Percentiles rank a stretch among this genome's conserved stretches.
Evolutionary conservation across 129 eudicot species (phyloP).

Genomic region (Saussurea involucrata): DNA sequence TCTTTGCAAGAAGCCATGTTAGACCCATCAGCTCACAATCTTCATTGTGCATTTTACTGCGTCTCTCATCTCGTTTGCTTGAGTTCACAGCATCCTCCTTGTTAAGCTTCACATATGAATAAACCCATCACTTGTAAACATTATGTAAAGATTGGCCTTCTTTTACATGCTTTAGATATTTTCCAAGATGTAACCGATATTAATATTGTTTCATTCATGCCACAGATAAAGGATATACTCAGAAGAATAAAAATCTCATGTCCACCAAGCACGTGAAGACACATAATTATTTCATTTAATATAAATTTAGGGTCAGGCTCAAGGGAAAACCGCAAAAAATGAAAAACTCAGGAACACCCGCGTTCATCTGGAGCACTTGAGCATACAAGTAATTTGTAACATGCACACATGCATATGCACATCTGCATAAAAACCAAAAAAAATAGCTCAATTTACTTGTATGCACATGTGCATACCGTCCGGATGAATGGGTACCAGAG

Average conservation of each 20-base stretch:
- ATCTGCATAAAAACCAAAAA: too few relatives aligned
- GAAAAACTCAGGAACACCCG: too few relatives aligned
- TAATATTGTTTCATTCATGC: neutral
- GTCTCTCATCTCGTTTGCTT: constrained; percentile 49
- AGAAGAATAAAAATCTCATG: too few relatives aligned
- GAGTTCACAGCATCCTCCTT: constrained; percentile 30
- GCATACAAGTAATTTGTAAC: too few relatives aligned
- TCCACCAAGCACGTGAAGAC: neutral
- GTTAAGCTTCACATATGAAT: constrained; percentile 51
- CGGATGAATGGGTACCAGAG: too few relatives aligned
- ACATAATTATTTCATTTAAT: neutral
- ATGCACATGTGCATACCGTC: too few relatives aligned
- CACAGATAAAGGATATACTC: neutral
- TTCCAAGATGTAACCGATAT: neutral
- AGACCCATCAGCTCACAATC: constrained; percentile 91
- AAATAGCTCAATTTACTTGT: too few relatives aligned
- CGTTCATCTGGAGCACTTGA: too few relatives aligned
- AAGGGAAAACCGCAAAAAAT: too few relatives aligned
- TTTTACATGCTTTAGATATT: neutral
- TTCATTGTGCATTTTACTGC: constrained; percentile 55
- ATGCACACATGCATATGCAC: too few relatives aligned
- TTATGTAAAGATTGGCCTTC: neutral
- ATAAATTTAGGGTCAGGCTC: too few relatives aligned
- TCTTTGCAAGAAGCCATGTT: constrained; percentile 91
- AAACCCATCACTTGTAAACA: neutral